Base-by-base conservation (phyloP, 345 rosid species). In the Lenwebbia sp. region DNA sequence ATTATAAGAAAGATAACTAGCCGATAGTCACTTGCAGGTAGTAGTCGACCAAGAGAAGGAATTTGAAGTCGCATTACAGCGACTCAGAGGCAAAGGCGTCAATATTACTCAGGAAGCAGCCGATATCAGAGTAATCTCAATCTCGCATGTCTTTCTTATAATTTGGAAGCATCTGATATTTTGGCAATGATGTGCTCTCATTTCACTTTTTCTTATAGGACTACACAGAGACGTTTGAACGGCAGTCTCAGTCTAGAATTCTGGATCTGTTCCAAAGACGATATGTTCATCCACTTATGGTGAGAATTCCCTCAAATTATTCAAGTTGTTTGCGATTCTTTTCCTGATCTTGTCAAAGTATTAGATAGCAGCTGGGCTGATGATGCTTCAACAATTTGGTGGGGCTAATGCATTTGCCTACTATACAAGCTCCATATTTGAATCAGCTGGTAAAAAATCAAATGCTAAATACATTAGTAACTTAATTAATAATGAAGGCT, bases 301-400 rank as follows among this genome's bases (percentile, higher is more conserved):
- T 92, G 60, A 87, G 91, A 26, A 19, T 40, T 25, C 7, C 62
- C 41, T 47, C 40, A 53, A 19, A 49, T 2, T 14, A 25, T 52
- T 70, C 26, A 19, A 70, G 40, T 70, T 10, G 78, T 14, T 56
- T 55, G n/a, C 33, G 7, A 33, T 50, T 26, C 52, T 30, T 28
- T 50, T 47, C 26, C 47, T 49, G 11, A 33, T 40, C 8, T 26
- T 37, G 40, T 10, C 3, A 1, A 40, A 25, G 49, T 11, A 14
- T 57, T 85, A 93, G 96, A 87, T 92, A 81, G 96, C 94, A 78
- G 76, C 92, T 57, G 96, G 95, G 19, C 19, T 94, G 83, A 92
- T 92, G 93, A 2, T 86, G 14, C 44, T 91, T 57, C 93, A 84
- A 85, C 93, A 92, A 87, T 84, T 93, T 41, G 90, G 89, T 51